Base-by-base conservation (phyloP, 2,329 filamentous ascomycete species). In the Fusarium xyrophilum region DNA sequence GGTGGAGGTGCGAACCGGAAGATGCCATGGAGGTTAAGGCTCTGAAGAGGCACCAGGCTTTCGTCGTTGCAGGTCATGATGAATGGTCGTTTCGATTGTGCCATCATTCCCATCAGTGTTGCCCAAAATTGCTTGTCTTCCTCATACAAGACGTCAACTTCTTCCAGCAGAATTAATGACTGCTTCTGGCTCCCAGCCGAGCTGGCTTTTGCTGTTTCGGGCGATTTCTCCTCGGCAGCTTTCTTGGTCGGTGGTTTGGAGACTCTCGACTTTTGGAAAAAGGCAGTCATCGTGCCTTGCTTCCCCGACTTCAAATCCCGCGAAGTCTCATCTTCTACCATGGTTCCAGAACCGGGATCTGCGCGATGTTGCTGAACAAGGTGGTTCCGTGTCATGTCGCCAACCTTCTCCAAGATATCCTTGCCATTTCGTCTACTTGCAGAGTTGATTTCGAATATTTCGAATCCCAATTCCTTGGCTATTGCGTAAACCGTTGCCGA, bases 371-470 rank as follows among this genome's bases (percentile, higher is more conserved):
- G 83, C 56, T 84, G 83, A 23, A 99, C 95, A 3, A 97, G 85
- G 78, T 99, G 96, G 73, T 99, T 98, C 65, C 90, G 90, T 7
- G 93, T 96, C 95, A 99, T 98, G 78, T 99, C 93, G 40, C 96
- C 96, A 44, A 99, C 93, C 71, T 88, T 92, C 73, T 99, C 96
- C 35, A 97, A 77, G 48, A 99, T 89, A 73, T 99, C 96, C 76
- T 91, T 96, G 33, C 94, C 95, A 74, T 88, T 97, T 65, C 96
- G 86, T 52, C 94, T 89, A 70, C 88, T 93, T 63, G 93, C 88
- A 1, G 95, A 82, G 74, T 97, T 96, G 75, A 99, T 93, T 78
- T 99, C 96, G 70, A 99, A 99, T 3, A 99, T 87, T 74, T 97
- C 94, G 74, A 96, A 98, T 2, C 88, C 93, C 19, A 98, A 84